phyloP scores from a whole-genome alignment of 116 monocot species.

The Dioscorea cayenensis region DNA sequence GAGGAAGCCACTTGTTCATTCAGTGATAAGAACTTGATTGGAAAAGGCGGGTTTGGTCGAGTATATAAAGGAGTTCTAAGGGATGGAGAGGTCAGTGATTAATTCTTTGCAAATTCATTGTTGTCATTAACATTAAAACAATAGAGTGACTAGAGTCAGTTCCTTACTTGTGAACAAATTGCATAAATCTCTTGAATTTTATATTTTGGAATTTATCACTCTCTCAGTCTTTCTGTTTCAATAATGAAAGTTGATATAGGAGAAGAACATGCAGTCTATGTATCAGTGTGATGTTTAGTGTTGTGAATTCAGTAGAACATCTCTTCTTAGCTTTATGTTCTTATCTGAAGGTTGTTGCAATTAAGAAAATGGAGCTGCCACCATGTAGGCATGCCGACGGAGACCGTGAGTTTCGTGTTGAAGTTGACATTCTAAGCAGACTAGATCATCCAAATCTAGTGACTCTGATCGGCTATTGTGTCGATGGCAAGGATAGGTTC shows the following conservation, averaged over 20 bases:
- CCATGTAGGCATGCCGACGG: constrained; percentile 61
- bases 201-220: no score
- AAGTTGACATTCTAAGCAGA: constrained; percentile 83
- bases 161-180: no score
- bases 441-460: constrained; percentile 82
- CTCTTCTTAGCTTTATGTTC: background rate
- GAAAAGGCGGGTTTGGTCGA: constrained; percentile 80
- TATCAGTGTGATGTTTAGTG: background rate
- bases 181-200: no score
- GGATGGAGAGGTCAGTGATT: constrained; percentile 55
- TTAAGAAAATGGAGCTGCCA: constrained; percentile 80
- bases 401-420: constrained; percentile 80
- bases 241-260: no score
- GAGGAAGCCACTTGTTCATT: constrained; percentile 73
- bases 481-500: constrained; percentile 73
- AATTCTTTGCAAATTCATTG: no score
- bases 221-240: no score
- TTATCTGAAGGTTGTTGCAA: constrained; percentile 66
- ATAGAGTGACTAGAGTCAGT: no score
- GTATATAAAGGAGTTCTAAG: constrained; percentile 67
- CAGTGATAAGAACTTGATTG: constrained; percentile 59
- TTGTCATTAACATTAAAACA: no score
- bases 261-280: background rate
- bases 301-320: background rate
- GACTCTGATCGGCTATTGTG: constrained; percentile 80